Base-by-base conservation (phyloP, 1,139 yeast genomes). In the Kodamaea suecica region DNA sequence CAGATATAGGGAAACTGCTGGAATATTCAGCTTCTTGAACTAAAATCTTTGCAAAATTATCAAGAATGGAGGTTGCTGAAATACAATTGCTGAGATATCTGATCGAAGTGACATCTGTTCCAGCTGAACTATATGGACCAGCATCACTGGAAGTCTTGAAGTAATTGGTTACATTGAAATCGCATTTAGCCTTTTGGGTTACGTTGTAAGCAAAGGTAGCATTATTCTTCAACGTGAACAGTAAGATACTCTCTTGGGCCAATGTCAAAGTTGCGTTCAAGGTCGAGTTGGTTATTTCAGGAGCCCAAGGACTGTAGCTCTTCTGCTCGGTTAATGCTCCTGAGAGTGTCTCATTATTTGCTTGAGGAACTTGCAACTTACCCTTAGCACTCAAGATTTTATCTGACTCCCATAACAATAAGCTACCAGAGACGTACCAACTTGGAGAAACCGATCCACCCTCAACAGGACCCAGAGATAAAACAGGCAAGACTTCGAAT, bases 401-500 rank as follows among this genome's bases (percentile, higher is more conserved):
- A 2, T n/a, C 11, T 13, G 34, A 27, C 28, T 37, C 37, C 37
- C 34, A 34, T 15, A 37, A 27, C 23, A 19, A 30, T 21, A 37
- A 17, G 15, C 28, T 33, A 23, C 40, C 40, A 12, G 31, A 20
- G 14, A 37, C 29, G 28, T 17, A 28, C 40, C 40, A 37, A 5
- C 30, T 30, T 23, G 34, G 17, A 13, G 34, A 24, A n/a, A 15
- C n/a, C 5, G 12, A 17, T 6, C 21, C 29, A n/a, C 14, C 12
- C 11, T 15, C 13, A 25, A 37, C 24, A n/a, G 38, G 28, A 21
- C 55, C 50, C 12, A 38, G 31, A 28, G 43, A 45, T 4, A 47
- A 50, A 12, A 42, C 36, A 17, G 50, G 43, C 12, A 48, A 38
- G 11, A 41, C 38, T 17, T 45, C 49, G 19, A 48, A 44, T 17